These are phyloP conservation scores for Passiflora organensis DNA, from an alignment of 345 rosid genomes.

Conservation along the genomic window DNA sequence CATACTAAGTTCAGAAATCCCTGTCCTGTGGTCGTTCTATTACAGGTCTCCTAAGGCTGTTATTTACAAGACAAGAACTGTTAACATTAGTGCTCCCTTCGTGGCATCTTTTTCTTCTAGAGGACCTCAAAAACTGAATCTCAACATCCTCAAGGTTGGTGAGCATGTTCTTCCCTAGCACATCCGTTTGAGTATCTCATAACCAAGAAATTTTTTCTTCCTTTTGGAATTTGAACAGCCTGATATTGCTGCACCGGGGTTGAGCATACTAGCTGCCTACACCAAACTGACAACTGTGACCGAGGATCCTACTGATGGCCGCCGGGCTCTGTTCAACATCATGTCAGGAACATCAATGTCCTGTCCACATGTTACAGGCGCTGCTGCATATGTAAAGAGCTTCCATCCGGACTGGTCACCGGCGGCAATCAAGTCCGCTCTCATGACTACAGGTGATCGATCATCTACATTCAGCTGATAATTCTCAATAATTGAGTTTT, in stretches of 20 bases:
- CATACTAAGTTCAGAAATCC: background rate
- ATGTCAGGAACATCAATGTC: conserved; percentile 91
- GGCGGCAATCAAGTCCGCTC: conserved; percentile 72
- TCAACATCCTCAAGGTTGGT: conserved; percentile 65
- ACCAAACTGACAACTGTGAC: conserved; percentile 43
- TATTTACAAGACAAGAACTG: conserved; percentile 46
- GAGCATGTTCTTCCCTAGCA: no score
- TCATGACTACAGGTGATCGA: conserved; percentile 84
- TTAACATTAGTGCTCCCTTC: conserved; percentile 38
- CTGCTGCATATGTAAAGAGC: conserved; percentile 79
- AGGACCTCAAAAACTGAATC: conserved; percentile 62
- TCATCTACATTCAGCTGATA: background rate
- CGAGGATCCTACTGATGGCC: conserved; percentile 34
- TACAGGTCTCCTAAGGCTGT: conserved; percentile 55
- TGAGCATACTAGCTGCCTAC: conserved; percentile 71
- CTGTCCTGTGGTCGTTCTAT: background rate
- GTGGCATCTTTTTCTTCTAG: conserved; percentile 73
- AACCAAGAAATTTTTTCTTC: no score
- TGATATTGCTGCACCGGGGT: conserved; percentile 81
- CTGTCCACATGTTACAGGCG: conserved; percentile 74
- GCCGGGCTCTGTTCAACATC: conserved; percentile 41
- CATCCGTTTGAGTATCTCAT: no score
- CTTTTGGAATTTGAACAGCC: conserved; percentile 40
- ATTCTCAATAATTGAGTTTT: no score
- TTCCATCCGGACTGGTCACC: conserved; percentile 88